Conservation (phyloP, 176 grass and related monocot species). For the Pontederia paniculata region DNA sequence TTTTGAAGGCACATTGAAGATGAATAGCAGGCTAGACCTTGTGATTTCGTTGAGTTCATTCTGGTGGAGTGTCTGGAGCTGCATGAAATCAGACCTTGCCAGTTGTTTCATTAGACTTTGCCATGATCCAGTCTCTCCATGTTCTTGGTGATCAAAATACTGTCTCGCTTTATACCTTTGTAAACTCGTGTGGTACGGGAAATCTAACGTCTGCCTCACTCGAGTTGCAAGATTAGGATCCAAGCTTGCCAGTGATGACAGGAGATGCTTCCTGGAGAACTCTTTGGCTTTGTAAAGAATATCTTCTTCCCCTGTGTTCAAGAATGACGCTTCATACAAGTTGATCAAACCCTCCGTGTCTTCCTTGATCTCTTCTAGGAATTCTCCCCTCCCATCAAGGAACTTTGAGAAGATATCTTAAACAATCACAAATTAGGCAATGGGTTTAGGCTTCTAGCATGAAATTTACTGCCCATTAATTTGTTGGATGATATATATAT, state of each 20-base stretch:
- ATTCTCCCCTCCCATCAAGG: slow-evolving; percentile 18
- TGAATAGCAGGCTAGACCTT: slow-evolving; percentile 2
- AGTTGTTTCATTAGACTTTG: slow-evolving; percentile 45
- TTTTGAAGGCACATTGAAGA: too few species aligned
- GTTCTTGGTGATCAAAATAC: slow-evolving; percentile 29
- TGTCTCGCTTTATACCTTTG: slow-evolving; percentile 45
- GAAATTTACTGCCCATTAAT: too few species aligned
- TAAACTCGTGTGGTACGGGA: slow-evolving; percentile 49
- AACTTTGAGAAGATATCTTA: slow-evolving; percentile 32
- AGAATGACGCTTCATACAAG: slow-evolving; percentile 48
- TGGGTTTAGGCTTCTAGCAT: too few species aligned
- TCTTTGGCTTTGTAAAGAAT: slow-evolving; percentile 38
- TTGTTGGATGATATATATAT: not conserved
- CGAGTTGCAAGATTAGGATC: slow-evolving; percentile 19
- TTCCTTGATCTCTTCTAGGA: slow-evolving; percentile 15
- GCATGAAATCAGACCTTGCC: slow-evolving; percentile 28
- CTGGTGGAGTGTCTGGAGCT: slow-evolving; percentile 35
- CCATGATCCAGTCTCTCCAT: not conserved
- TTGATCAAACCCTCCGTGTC: slow-evolving; percentile 40
- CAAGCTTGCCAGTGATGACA: slow-evolving; percentile 5
- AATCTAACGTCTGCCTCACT: slow-evolving; percentile 35
- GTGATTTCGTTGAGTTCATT: slow-evolving; percentile 29
- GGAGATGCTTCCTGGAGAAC: slow-evolving; percentile 36
- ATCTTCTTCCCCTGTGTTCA: slow-evolving; percentile 37
- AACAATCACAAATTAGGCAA: not conserved